phyloP scores from a whole-genome alignment of 2,329 filamentous ascomycete species.

The Emergomyces africanus region DNA sequence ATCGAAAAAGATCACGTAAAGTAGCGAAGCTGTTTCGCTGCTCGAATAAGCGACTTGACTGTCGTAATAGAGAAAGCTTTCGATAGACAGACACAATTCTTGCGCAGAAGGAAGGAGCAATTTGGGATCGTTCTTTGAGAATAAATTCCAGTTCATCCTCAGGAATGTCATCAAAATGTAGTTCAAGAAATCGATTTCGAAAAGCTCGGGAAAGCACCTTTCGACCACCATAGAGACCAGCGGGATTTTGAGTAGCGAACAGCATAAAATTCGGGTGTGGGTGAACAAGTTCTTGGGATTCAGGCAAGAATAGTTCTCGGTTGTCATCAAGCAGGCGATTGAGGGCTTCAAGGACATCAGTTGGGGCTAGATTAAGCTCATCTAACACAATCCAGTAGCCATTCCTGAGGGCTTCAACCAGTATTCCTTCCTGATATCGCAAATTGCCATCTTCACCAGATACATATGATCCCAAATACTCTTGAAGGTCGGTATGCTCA shows the following conservation, averaged over 20 bases:
- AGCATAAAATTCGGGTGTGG: conserved; percentile 95
- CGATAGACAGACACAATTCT: conserved; percentile 90
- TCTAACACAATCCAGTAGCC: conserved; percentile 98
- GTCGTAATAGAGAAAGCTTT: conserved; percentile 76
- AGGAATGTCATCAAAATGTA: conserved; percentile 97
- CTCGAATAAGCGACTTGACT: conserved; percentile 85
- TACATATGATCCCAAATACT: conserved; percentile 91
- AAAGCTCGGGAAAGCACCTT: conserved; percentile 92
- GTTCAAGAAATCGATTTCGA: conserved; percentile 87
- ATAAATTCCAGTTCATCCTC: conserved; percentile 90
- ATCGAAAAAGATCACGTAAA: conserved; percentile 86
- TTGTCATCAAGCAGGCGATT: conserved; percentile 96
- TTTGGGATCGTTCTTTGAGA: conserved; percentile 72
- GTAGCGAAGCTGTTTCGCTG: conserved; percentile 97
- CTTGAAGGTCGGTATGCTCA: conserved; percentile 95
- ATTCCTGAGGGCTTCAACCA: conserved; percentile 83
- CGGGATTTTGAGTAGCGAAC: conserved; percentile 94
- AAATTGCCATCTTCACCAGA: conserved; percentile 76
- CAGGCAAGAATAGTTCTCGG: conserved; percentile 83
- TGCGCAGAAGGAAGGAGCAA: conserved; percentile 81
- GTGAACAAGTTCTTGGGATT: conserved; percentile 86
- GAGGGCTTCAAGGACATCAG: conserved; percentile 89
- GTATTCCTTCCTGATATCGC: conserved; percentile 80
- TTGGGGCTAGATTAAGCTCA: conserved; percentile 91
- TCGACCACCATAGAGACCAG: conserved; percentile 85